Evolutionary conservation across 768 basidiomycete species (phyloP).

Genomic region (Melanogaster broomeanus): DNA sequence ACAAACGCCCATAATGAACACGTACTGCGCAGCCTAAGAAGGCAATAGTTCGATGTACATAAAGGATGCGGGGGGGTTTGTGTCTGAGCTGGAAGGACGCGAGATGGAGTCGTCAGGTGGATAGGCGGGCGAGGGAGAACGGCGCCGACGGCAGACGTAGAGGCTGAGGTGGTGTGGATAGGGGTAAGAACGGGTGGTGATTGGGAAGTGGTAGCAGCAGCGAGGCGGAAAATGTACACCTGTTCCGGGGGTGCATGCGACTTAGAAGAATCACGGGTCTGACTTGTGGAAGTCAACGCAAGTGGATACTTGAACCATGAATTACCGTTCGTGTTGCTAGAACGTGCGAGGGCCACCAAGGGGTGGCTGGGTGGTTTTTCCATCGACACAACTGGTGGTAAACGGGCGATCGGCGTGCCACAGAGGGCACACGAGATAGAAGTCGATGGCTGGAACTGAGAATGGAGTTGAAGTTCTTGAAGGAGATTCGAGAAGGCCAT

Average conservation of each 20-base stretch:
- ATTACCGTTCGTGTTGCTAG: conserved; percentile 49
- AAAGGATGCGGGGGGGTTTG: conserved; percentile 56
- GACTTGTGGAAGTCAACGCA: conserved; percentile 32
- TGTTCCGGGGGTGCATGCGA: conserved; percentile 42
- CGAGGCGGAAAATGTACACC: conserved; percentile 71
- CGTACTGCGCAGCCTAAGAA: conserved; percentile 79
- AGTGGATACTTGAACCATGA: conserved; percentile 60
- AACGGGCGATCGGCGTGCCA: conserved; percentile 55
- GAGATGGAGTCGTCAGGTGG: conserved; percentile 47
- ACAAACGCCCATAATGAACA: conserved; percentile 91
- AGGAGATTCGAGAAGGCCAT: conserved; percentile 63
- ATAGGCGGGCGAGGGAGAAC: conserved; percentile 16
- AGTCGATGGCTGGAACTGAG: conserved; percentile 45
- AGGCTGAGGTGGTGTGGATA: conserved; percentile 29
- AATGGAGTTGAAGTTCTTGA: conserved; percentile 48
- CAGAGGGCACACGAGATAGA: conserved; percentile 78
- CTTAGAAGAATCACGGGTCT: conserved; percentile 14
- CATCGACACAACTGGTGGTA: conserved; percentile 31
- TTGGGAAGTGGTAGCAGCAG: conserved; percentile 26
- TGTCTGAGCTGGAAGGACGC: conserved; percentile 21
- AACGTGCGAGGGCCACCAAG: conserved; percentile 25
- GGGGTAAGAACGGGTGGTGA: conserved; percentile 24
- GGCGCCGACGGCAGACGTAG: conserved; percentile 31
- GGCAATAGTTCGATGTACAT: conserved; percentile 84
- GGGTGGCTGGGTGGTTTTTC: conserved; percentile 37